Evolutionary conservation across 108 stramenopile species (phyloP).

Genomic region (Fragilaria crotonensis): DNA sequence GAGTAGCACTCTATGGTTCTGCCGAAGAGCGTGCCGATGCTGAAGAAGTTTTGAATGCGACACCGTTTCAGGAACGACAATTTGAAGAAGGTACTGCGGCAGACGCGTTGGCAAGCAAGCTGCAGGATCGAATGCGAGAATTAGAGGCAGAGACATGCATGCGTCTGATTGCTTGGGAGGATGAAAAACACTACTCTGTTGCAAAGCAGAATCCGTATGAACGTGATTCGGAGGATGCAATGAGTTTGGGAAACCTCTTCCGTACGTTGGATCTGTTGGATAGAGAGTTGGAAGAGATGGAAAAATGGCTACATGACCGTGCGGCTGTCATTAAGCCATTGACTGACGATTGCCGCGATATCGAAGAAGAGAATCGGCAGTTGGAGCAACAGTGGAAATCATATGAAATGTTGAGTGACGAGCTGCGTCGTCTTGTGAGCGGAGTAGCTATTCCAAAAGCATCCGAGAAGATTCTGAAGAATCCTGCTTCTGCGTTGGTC

Average conservation of each 20-base stretch:
- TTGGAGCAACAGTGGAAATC: constrained; percentile 87
- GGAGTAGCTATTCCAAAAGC: constrained; percentile 59
- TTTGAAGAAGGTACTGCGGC: constrained; percentile 49
- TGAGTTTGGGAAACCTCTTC: constrained; percentile 66
- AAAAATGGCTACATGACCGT: constrained; percentile 76
- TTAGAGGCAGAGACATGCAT: constrained; percentile 84
- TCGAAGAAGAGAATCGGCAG: constrained; percentile 86
- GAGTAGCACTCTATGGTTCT: constrained; percentile 64
- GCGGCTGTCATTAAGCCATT: constrained; percentile 80
- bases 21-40: constrained; percentile 76
- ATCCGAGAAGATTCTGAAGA: constrained; percentile 55
- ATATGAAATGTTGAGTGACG: constrained; percentile 65
- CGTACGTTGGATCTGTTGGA: constrained; percentile 69
- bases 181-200: constrained; percentile 73
- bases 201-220: constrained; percentile 11
- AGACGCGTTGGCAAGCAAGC: constrained; percentile 49
- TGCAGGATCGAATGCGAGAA: constrained; percentile 80
- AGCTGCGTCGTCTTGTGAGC: constrained; percentile 63
- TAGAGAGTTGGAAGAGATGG: constrained; percentile 73
- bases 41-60: constrained; percentile 73
- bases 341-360: constrained; percentile 81
- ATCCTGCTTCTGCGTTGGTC: constrained; percentile 68
- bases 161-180: constrained; percentile 87
- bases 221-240: constrained; percentile 32
- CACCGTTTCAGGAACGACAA: constrained; percentile 35